phyloP scores from a whole-genome alignment of 305 asterid species.

The Fraxinus velutina region DNA sequence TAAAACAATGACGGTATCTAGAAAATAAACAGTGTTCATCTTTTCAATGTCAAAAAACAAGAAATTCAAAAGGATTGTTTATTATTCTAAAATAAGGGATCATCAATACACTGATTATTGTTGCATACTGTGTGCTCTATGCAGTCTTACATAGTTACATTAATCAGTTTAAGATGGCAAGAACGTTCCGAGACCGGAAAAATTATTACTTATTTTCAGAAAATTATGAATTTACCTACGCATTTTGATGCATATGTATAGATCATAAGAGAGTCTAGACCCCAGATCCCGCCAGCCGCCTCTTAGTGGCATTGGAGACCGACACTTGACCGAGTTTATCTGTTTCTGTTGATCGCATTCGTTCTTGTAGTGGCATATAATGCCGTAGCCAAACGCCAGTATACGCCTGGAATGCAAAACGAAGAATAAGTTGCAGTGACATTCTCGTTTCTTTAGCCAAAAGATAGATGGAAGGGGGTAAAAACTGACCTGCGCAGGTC shows the following conservation, averaged over 20 bases:
- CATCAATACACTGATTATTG: not conserved
- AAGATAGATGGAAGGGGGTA: not conserved
- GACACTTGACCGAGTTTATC: constrained; percentile 84
- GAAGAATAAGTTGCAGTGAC: not conserved
- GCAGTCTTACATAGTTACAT: not conserved
- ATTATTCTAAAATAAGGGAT: not conserved
- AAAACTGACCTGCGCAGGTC: constrained; percentile 84
- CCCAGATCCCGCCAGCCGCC: constrained; percentile 82
- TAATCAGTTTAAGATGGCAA: not conserved
- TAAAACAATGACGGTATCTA: not conserved
- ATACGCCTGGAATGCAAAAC: constrained; percentile 53
- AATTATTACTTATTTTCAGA: not conserved
- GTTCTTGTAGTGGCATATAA: constrained; percentile 63
- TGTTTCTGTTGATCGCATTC: constrained; percentile 37
- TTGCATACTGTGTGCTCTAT: not conserved
- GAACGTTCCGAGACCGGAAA: not conserved
- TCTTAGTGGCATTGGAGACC: constrained; percentile 80
- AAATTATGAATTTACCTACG: not conserved
- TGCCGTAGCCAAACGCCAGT: constrained; percentile 89
- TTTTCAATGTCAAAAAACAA: not conserved
- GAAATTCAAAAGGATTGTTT: not conserved
- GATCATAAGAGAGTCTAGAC: constrained; percentile 29
- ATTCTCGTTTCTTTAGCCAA: not conserved
- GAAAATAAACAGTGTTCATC: not conserved
- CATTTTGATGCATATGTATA: not conserved